Base-by-base conservation (phyloP, 1,284 basidiomycete species). In the Rhodotorula sp. region DNA sequence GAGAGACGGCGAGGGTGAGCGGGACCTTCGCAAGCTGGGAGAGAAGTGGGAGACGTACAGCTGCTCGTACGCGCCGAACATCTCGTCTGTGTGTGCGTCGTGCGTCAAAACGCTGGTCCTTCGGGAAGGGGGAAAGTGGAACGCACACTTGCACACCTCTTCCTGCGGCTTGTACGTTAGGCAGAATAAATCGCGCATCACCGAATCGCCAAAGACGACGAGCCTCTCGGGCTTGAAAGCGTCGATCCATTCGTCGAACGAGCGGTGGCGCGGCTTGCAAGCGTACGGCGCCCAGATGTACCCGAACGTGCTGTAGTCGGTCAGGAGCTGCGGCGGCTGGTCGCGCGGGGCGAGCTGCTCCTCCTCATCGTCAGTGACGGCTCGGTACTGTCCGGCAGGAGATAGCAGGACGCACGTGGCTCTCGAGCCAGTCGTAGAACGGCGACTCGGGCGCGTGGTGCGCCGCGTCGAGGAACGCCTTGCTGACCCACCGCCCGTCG, bases 141-240 rank as follows among this genome's bases (percentile, higher is more conserved):
- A 55, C 53, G 39, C 32, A 55, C 61, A 55, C 25, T 32, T 36
- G 53, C 53, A 55, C 39, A 46, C 54, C 32, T 36, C 34, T 25
- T 64, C 41, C 12, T 32, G 22, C 9, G 58, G 39, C 10, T 39
- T 41, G n/a, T 22, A 57, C 29, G 25, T 50, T 29, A 58, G n/a
- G 51, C 69, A 70, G 60, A 70, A 70, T 39, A 46, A 39, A 37
- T 70, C 64, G 25, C 69, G 58, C 27, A 61, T 62, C 34, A 66
- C 48, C 15, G 48, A 44, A 36, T 70, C 69, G 34, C 69, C 69
- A 27, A 70, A 51, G 36, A 70, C 48, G 48, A 70, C 37, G 32
- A 70, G 51, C 25, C 53, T 27, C 8, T 70, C 60, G 32, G 64
- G 69, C 39, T 62, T 51, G 48, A 66, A 41, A 8, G 56, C 10